A percentile compares a stretch with the other conserved stretches of the same genome.
These are phyloP conservation scores for Starmerella bacillaris DNA, from an alignment of 805 yeast genomes.

Conservation along the genomic window DNA sequence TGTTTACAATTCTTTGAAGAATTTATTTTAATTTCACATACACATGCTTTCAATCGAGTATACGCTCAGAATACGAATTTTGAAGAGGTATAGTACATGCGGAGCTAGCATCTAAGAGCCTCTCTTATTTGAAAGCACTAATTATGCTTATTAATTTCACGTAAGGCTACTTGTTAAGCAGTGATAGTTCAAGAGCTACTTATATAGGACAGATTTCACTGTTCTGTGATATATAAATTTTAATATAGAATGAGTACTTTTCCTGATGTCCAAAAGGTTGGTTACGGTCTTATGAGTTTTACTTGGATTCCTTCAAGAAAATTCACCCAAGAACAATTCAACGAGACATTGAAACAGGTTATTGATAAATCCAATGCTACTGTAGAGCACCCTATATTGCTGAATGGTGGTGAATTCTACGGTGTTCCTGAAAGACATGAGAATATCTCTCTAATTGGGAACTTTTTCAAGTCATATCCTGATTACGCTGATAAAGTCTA, in stretches of 20 bases:
- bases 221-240: background rate
- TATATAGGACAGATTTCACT: too few relatives aligned
- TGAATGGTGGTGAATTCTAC: conserved; percentile 69
- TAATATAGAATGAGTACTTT: background rate
- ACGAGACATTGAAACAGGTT: conserved; percentile 37
- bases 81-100: too few relatives aligned
- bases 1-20: too few relatives aligned
- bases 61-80: too few relatives aligned
- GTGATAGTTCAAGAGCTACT: too few relatives aligned
- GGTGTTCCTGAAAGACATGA: conserved; percentile 32
- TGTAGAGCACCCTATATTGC: conserved; percentile 30
- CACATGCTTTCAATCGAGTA: too few relatives aligned
- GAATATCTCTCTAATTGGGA: conserved; percentile 40
- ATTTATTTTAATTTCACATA: too few relatives aligned
- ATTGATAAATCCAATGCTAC: conserved; percentile 20
- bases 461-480: conserved; percentile 42
- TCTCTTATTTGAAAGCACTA: too few relatives aligned
- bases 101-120: too few relatives aligned
- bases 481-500: conserved; percentile 37
- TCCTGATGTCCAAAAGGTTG: conserved; percentile 21
- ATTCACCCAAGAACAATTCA: conserved; percentile 34
- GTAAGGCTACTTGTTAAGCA: too few relatives aligned
- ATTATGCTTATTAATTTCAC: too few relatives aligned
- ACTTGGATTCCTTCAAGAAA: conserved; percentile 47
- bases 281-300: conserved; percentile 69